phyloP scores from a whole-genome alignment of 495 filamentous ascomycete species.

The Tuber indicum region DNA sequence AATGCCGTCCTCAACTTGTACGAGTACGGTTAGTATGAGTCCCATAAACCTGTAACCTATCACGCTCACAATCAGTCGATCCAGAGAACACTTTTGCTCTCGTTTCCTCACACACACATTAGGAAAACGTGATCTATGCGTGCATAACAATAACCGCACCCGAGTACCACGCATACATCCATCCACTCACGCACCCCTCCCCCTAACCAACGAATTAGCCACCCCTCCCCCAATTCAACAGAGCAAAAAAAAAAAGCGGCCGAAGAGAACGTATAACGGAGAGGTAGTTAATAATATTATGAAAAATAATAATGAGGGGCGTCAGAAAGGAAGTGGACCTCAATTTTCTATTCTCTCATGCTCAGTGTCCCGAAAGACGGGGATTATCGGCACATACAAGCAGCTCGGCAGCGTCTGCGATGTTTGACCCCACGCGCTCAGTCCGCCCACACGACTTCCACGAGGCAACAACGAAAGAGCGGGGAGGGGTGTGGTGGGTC shows the following conservation, averaged over 20 bases:
- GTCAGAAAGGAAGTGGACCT: conserved; percentile 11
- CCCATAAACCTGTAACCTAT: conserved; percentile 7
- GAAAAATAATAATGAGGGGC: not conserved
- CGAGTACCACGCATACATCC: not conserved
- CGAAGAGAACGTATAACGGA: not conserved
- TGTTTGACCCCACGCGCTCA: conserved; percentile 17
- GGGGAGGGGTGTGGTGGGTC: conserved; percentile 15
- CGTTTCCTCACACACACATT: not conserved
- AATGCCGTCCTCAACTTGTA: conserved; percentile 8
- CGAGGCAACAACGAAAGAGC: conserved; percentile 17
- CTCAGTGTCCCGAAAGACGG: conserved; percentile 7
- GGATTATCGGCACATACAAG: conserved; percentile 2
- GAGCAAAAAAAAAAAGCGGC: not conserved
- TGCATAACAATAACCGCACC: not conserved
- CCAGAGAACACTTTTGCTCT: conserved; percentile 6
- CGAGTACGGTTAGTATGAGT: conserved; percentile 1
- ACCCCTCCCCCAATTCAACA: not conserved
- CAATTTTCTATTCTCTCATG: not conserved
- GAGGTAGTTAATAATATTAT: not conserved
- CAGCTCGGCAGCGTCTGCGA: conserved; percentile 11
- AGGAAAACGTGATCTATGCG: not conserved
- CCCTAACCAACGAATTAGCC: not conserved
- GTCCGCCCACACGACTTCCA: conserved; percentile 18
- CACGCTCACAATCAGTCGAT: conserved; percentile 9
- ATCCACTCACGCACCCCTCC: not conserved